A percentile compares a stretch with the other conserved stretches of the same genome.
Evolutionary conservation across 1,284 basidiomycete species (phyloP).

Genomic region (Puccinia hordei): DNA sequence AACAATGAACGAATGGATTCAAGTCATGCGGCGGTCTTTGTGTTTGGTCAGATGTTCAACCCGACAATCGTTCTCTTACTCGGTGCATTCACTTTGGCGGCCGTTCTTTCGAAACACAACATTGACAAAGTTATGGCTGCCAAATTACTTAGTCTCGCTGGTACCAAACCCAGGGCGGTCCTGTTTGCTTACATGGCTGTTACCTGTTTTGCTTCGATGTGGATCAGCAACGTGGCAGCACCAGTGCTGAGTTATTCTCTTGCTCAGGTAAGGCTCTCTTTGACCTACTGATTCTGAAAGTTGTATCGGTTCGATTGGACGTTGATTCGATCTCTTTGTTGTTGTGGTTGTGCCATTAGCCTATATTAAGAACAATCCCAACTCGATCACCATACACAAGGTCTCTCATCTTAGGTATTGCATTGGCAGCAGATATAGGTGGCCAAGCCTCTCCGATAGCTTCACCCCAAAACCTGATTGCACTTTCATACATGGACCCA

Average conservation of each 20-base stretch:
- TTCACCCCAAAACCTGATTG: constrained; percentile 96
- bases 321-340: neutral
- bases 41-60: constrained; percentile 69
- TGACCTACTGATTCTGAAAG: neutral
- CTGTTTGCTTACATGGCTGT: constrained; percentile 94
- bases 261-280: constrained; percentile 64
- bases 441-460: constrained; percentile 73
- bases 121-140: constrained; percentile 89
- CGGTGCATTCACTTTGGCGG: constrained; percentile 97
- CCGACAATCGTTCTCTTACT: constrained; percentile 86
- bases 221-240: constrained; percentile 98
- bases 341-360: constrained; percentile 63
- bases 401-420: constrained; percentile 91
- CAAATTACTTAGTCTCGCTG: constrained; percentile 85
- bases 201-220: constrained; percentile 98
- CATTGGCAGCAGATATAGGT: constrained; percentile 96
- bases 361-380: constrained; percentile 88
- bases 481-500: constrained; percentile 82
- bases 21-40: constrained; percentile 76
- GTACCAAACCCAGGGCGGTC: constrained; percentile 80
- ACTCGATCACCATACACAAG: constrained; percentile 83
- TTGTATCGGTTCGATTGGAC: neutral
- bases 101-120: constrained; percentile 93
- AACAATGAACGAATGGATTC: constrained; percentile 67
- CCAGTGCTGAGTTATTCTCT: constrained; percentile 97